Conservation (phyloP, 2,329 filamentous ascomycete genomes). For the Arthrinium puccinioides region DNA sequence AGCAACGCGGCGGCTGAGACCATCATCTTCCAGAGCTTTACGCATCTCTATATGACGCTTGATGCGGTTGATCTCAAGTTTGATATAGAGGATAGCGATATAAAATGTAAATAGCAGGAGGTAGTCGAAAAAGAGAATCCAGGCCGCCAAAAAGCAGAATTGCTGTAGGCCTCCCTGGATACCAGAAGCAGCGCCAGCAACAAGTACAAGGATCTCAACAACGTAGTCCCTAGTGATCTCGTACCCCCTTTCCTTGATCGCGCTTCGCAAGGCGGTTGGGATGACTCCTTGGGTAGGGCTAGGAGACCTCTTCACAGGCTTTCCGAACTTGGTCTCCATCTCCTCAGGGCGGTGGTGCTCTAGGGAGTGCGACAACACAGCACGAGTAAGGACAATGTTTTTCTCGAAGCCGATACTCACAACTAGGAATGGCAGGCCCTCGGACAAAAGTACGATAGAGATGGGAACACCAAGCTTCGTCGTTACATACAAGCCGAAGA, state of each 20-base stretch:
- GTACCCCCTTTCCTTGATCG: conserved; percentile 87
- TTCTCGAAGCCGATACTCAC: conserved; percentile 99
- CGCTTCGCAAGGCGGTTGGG: conserved; percentile 81
- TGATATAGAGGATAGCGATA: conserved; percentile 94
- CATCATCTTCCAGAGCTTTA: conserved; percentile 92
- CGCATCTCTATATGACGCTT: conserved; percentile 91
- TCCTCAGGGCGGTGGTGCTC: conserved; percentile 56
- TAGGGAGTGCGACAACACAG: conserved; percentile 81
- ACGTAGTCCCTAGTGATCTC: conserved; percentile 92
- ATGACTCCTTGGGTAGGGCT: conserved; percentile 59
- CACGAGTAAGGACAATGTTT: conserved; percentile 90
- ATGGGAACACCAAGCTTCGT: conserved; percentile 89
- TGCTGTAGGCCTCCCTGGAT: conserved; percentile 94
- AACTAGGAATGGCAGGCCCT: conserved; percentile 94
- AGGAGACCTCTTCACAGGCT: conserved; percentile 31
- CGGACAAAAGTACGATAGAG: conserved; percentile 87
- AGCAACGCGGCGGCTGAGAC: conserved; percentile 80
- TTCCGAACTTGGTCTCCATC: conserved; percentile 23
- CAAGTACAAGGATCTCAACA: conserved; percentile 82
- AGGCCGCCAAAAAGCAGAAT: conserved; percentile 96
- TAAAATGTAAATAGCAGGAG: conserved; percentile 95
- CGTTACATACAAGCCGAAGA: conserved; percentile 89
- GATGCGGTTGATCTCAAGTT: conserved; percentile 97
- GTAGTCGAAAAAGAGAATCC: conserved; percentile 96
- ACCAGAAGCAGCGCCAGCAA: conserved; percentile 81